phyloP scores from a whole-genome alignment of 345 rosid genomes.

The Citrus mangshanensis region DNA sequence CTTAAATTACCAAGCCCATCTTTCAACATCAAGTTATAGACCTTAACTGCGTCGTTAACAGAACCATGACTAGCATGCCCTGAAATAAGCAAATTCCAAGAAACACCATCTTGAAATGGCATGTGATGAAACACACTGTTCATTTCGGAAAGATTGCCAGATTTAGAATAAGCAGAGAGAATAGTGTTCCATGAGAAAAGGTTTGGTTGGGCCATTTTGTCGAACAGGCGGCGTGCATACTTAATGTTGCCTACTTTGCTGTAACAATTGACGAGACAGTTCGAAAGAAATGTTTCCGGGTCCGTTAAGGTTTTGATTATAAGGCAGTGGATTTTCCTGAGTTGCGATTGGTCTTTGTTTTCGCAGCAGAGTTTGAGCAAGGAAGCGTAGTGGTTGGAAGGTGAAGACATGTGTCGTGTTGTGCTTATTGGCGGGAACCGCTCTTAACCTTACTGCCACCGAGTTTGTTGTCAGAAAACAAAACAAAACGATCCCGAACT shows the following conservation, averaged over 20 bases:
- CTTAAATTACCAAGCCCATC: conserved; percentile 48
- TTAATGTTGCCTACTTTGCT: conserved; percentile 33
- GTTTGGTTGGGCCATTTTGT: conserved; percentile 54
- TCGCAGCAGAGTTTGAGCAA: conserved; percentile 55
- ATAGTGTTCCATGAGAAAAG: conserved; percentile 79
- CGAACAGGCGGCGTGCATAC: conserved; percentile 73
- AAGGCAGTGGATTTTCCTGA: conserved; percentile 61
- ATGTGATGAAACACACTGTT: conserved; percentile 45
- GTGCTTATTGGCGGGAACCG: conserved; percentile 15
- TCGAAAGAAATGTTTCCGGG: conserved; percentile 56
- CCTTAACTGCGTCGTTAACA: conserved; percentile 47
- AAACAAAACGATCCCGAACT: not conserved
- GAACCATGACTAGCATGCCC: conserved; percentile 55
- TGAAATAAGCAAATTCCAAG: conserved; percentile 81
- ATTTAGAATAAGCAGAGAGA: conserved; percentile 69
- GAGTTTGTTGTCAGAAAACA: not conserved
- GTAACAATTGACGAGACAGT: conserved; percentile 48
- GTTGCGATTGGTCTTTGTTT: conserved; percentile 33
- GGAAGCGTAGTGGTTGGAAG: conserved; percentile 43
- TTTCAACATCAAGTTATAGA: conserved; percentile 64
- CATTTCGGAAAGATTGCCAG: conserved; percentile 57
- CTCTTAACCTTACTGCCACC: not conserved
- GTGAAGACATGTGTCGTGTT: conserved; percentile 15
- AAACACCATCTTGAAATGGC: conserved; percentile 64
- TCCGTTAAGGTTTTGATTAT: conserved; percentile 39